Base-by-base conservation (phyloP, 495 filamentous ascomycete species). In the Lasiosphaeria hispida region DNA sequence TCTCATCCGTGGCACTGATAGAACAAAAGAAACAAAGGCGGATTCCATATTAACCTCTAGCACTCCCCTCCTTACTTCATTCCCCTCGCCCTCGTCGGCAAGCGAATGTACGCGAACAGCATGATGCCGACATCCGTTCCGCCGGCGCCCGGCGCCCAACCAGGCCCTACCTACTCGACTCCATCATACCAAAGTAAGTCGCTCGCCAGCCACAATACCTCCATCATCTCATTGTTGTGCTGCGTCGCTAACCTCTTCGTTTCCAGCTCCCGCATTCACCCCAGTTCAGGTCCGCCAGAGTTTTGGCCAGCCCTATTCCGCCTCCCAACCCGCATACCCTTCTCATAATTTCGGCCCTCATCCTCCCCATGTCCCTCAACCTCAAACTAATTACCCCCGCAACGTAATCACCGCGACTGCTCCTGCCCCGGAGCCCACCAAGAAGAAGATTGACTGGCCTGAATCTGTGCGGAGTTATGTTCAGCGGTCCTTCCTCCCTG, bases 391-490 rank as follows among this genome's bases (percentile, higher is more conserved):
- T 69, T 42, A 56, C 51, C 34, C 62, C 19, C 18, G 55, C 11
- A 57, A 58, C 23, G 58, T 63, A 34, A 60, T 60, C 19, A 17
- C 61, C 1, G 37, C 64, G 8, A 17, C 64, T 1, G 48, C 53
- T 23, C 55, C 61, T 15, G 44, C 67, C 35, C 59, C 67, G 57
- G 69, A 73, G 41, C 53, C 68, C 8, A 68, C 74, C 36, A 76
- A 77, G 64, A 78, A 76, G 68, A 89, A 87, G 71, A 83, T 88
- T 64, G 82, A 87, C 63, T 96, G 88, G 84, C 85, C 90, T 8
- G 76, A 84, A 18, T 79, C 83, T 4, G 89, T 97, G 42, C 89
- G 91, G 45, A 69, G 76, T 48, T 97, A 96, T 65, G 92, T 96
- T 11, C 87, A 90, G 65, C 84, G 92, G 50, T 86, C 88, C 15